phyloP scores from a whole-genome alignment of 192 early-diverging fungal species.

The Cetraspora pellucida region DNA sequence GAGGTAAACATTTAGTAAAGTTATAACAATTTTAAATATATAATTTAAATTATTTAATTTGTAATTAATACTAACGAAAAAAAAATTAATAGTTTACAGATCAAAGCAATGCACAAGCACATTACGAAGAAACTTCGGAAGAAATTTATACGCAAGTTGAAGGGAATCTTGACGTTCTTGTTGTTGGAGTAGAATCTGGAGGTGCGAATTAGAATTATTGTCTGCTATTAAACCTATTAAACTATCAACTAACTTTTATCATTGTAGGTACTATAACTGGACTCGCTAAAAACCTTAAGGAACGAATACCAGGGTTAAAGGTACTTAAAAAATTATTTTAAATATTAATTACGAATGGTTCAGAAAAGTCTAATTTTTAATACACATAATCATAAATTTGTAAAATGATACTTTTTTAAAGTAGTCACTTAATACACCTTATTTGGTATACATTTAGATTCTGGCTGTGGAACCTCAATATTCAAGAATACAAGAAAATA shows the following conservation, averaged over 20 bases:
- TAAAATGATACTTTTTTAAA: too few relatives aligned
- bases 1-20: slow-evolving; percentile 47
- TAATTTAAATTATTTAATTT: not conserved
- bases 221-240: not conserved
- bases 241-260: not conserved
- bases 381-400: too few relatives aligned
- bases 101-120: slow-evolving; percentile 37
- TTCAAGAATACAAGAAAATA: slow-evolving; percentile 56
- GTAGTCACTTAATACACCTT: too few relatives aligned
- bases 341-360: not conserved
- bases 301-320: slow-evolving; percentile 52
- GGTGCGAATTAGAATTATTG: slow-evolving; percentile 23
- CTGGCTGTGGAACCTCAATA: slow-evolving; percentile 73
- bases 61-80: not conserved
- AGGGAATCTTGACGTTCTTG: slow-evolving; percentile 56
- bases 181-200: slow-evolving; percentile 73
- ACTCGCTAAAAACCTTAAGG: slow-evolving; percentile 58
- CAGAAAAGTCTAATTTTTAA: too few relatives aligned
- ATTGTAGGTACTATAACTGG: slow-evolving; percentile 56
- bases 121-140: slow-evolving; percentile 59
- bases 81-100: slow-evolving; percentile 33
- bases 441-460: slow-evolving; percentile 39
- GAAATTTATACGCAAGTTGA: slow-evolving; percentile 66
- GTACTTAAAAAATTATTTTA: slow-evolving; percentile 31
- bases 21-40: slow-evolving; percentile 5